phyloP scores from a whole-genome alignment of 495 filamentous ascomycete genomes.

The Trichocladium uniseriatum region DNA sequence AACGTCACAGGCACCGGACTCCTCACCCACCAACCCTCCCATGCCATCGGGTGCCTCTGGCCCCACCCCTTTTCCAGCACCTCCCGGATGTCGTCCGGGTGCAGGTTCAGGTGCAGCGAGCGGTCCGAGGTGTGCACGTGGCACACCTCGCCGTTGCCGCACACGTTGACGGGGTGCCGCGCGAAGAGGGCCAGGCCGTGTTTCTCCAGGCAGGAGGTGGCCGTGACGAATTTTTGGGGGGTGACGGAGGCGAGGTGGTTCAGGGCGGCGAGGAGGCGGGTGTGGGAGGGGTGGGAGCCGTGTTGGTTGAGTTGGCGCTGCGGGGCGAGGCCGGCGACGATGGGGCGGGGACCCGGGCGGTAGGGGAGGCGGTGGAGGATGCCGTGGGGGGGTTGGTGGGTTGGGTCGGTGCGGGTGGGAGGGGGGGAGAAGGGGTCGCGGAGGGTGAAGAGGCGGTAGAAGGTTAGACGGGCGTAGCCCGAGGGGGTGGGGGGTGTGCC shows the following conservation, averaged over 20 bases:
- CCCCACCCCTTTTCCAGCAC: constrained; percentile 78
- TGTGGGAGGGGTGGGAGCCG: constrained; percentile 43
- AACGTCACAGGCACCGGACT: constrained; percentile 59
- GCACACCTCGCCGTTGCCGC: constrained; percentile 65
- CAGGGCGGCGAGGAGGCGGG: constrained; percentile 40
- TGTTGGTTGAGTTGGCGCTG: constrained; percentile 67
- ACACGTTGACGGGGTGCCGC: constrained; percentile 48
- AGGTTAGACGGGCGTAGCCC: constrained; percentile 64
- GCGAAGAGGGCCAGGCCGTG: constrained; percentile 66
- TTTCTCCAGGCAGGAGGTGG: constrained; percentile 70
- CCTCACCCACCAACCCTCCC: constrained; percentile 31
- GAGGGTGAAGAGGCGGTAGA: constrained; percentile 47
- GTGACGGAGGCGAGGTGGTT: constrained; percentile 39
- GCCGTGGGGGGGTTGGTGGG: constrained; percentile 27
- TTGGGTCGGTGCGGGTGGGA: constrained; percentile 19
- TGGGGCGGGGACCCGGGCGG: constrained; percentile 53
- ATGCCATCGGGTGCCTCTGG: constrained; percentile 73
- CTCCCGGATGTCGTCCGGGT: constrained; percentile 67
- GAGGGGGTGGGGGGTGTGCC: constrained; percentile 65
- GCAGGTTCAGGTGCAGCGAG: constrained; percentile 65
- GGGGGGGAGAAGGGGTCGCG: constrained; percentile 47
- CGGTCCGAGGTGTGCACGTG: constrained; percentile 71
- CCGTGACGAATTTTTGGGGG: constrained; percentile 46
- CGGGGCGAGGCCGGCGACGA: constrained; percentile 64
- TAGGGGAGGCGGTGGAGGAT: constrained; percentile 42